Conservation (phyloP, 179 eudicot genomes). For the Vitellaria paradoxa region DNA sequence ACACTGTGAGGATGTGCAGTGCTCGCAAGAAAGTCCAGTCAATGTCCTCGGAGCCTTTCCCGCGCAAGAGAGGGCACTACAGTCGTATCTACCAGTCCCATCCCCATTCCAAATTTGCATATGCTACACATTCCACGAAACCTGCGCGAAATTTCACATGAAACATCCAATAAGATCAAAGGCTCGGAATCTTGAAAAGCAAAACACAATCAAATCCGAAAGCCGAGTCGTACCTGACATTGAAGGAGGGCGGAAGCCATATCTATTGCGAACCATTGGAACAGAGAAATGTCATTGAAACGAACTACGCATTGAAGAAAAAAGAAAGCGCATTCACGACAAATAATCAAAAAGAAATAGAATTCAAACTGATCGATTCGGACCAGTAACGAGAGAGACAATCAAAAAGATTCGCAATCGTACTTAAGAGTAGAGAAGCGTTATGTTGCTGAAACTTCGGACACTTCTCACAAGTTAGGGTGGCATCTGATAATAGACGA, state of each 20-base stretch:
- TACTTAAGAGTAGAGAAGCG: not conserved
- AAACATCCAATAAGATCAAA: not conserved
- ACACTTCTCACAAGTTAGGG: not conserved
- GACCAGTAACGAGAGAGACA: not conserved
- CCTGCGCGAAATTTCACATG: slow-evolving; percentile 38
- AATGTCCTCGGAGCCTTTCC: slow-evolving; percentile 89
- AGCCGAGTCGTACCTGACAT: slow-evolving; percentile 46
- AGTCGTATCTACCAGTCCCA: slow-evolving; percentile 57
- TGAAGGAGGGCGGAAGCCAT: slow-evolving; percentile 76
- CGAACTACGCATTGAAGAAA: slow-evolving; percentile 21
- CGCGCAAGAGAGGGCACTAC: slow-evolving; percentile 79
- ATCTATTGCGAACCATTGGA: slow-evolving; percentile 56
- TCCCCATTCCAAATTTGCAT: slow-evolving; percentile 61
- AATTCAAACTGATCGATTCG: slow-evolving; percentile 5
- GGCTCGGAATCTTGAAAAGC: not conserved
- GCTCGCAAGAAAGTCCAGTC: slow-evolving; percentile 74
- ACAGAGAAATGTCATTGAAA: slow-evolving; percentile 26
- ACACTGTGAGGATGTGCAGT: slow-evolving; percentile 48
- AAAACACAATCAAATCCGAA: slow-evolving; percentile 12
- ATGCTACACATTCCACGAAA: slow-evolving; percentile 75
- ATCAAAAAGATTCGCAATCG: slow-evolving; percentile 10
- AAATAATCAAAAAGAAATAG: not conserved
- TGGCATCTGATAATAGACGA: not conserved
- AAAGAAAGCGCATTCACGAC: not conserved
- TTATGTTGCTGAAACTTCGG: not conserved